These are phyloP conservation scores for Mortierella sp. DNA, from an alignment of 371 early-diverging fungal species.

Conservation along the genomic window DNA sequence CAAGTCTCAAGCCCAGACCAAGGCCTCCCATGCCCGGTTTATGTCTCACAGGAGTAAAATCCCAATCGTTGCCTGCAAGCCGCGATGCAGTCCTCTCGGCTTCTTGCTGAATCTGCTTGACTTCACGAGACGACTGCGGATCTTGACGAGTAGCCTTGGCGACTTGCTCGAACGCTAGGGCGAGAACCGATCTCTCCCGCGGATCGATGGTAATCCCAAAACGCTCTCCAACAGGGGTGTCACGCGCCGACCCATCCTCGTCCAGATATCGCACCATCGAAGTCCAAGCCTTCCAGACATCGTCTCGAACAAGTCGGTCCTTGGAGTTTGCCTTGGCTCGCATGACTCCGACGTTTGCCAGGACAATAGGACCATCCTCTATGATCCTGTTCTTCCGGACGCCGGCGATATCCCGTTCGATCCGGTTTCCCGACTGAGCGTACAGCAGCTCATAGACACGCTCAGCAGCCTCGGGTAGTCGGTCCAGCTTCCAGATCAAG, in stretches of 20 bases:
- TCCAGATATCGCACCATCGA: constrained; percentile 27
- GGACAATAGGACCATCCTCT: constrained; percentile 41
- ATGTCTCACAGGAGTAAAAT: constrained; percentile 25
- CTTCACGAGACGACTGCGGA: neutral
- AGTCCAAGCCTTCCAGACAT: constrained; percentile 41
- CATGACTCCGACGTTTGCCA: constrained; percentile 53
- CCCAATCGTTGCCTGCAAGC: constrained; percentile 20
- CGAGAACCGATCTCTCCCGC: constrained; percentile 21
- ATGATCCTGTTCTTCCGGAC: constrained; percentile 24
- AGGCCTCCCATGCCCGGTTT: constrained; percentile 11
- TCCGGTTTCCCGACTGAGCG: constrained; percentile 15
- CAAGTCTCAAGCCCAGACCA: constrained; percentile 15
- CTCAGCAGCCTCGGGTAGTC: constrained; percentile 32
- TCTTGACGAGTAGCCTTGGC: constrained; percentile 21
- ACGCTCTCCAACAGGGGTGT: neutral
- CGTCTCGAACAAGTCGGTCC: constrained; percentile 14
- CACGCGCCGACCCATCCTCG: neutral
- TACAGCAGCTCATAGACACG: constrained; percentile 51
- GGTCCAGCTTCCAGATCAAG: constrained; percentile 45
- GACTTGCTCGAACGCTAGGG: constrained; percentile 44
- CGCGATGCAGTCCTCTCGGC: neutral
- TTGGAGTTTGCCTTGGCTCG: constrained; percentile 37
- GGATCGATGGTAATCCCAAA: neutral
- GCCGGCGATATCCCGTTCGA: neutral
- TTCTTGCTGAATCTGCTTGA: neutral